Base-by-base conservation (phyloP, 148 eudicot species). In the Suaeda aralocaspica region DNA sequence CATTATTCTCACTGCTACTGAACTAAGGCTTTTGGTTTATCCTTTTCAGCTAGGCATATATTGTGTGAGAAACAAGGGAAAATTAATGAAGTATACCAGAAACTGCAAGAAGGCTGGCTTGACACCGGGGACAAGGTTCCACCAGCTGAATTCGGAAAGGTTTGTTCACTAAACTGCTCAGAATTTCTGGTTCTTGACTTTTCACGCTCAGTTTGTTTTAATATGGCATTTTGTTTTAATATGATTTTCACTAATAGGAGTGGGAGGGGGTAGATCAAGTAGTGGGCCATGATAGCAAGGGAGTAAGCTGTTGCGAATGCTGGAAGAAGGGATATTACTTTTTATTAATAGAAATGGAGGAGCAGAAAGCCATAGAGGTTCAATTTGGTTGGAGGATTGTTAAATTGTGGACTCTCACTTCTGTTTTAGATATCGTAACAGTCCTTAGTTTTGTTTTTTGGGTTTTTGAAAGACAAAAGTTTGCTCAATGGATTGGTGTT, bases 71-170 rank as follows among this genome's bases (percentile, higher is more conserved):
- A 94, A 80, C 97, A 94, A 84, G 96, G 96, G 50, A 94, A 91
- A 75, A 94, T 94, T 62, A 94, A 91, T 79, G 99, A 94, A 76
- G 99, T 96, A 66, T 91, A 94, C 82, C 92, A 94, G 84, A 94
- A 91, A 81, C 83, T 94, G 70, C 91, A 82, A 75, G 96, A 92
- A 70, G 96, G 91, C 34, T 91, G 99, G 99, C 97, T 94, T 60
- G 79, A 77, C 69, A 87, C 77, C 58, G 99, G 97, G 66, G 99
- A 94, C 74, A 91, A 94, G 70, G 97, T 94, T 80, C 99, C 99
- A 71, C 97, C 97, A 39, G 92, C 99, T 68, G 99, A 94, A 78
- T 94, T 94, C 82, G 99, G 96, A 41, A 89, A 94, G 91, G 99
- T 94, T 76, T 59, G n/a, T 29, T 45, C 42, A 28, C 58, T 12